Evolutionary conservation across 1,139 yeast species (phyloP).

Genomic region (Candida sp.): DNA sequence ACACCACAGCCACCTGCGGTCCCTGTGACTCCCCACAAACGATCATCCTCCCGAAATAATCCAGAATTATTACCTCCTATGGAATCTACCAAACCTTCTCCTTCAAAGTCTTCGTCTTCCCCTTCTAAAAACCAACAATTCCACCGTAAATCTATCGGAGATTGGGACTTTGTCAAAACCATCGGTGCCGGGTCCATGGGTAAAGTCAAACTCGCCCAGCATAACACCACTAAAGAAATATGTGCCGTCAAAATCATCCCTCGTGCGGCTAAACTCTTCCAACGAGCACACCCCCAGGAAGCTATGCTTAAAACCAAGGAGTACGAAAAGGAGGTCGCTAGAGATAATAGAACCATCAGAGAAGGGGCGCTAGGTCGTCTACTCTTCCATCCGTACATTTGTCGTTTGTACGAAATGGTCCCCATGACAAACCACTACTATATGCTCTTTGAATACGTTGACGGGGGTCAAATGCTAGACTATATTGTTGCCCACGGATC

Average conservation of each 20-base stretch:
- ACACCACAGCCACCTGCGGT: slow-evolving; percentile 1
- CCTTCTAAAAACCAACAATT: slow-evolving; percentile 43
- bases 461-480: slow-evolving; percentile 98
- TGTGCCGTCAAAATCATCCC: slow-evolving; percentile 88
- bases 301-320: slow-evolving; percentile 65
- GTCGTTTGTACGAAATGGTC: slow-evolving; percentile 89
- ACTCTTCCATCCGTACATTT: slow-evolving; percentile 88
- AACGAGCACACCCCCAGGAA: slow-evolving; percentile 73
- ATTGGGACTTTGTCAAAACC: slow-evolving; percentile 94
- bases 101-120: slow-evolving; percentile 12
- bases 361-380: slow-evolving; percentile 94
- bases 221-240: slow-evolving; percentile 73
- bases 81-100: slow-evolving; percentile 6
- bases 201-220: slow-evolving; percentile 91
- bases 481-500: slow-evolving; percentile 97
- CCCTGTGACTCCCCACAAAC: background rate
- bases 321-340: slow-evolving; percentile 80
- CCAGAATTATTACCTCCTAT: slow-evolving; percentile 20
- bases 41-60: slow-evolving; percentile 6
- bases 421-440: slow-evolving; percentile 97
- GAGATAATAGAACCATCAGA: slow-evolving; percentile 89
- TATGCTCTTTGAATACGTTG: slow-evolving; percentile 94
- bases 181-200: slow-evolving; percentile 99
- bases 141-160: slow-evolving; percentile 89
- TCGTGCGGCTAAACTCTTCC: slow-evolving; percentile 71